Evolutionary conservation across 371 early-diverging fungal genomes (phyloP).

Genomic region (Apophysomyces variabilis): DNA sequence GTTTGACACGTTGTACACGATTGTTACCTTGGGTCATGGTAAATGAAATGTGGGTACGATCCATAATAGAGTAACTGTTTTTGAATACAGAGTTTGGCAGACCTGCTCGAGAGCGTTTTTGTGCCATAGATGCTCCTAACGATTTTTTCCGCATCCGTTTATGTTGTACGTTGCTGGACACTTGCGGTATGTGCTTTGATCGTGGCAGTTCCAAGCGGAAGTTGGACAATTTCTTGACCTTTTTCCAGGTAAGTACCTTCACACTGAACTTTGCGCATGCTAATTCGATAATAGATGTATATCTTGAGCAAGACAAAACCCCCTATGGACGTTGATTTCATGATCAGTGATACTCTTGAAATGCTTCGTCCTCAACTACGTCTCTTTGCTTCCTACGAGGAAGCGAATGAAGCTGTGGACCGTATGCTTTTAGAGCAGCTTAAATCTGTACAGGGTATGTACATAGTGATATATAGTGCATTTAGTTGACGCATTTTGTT

Average conservation of each 20-base stretch:
- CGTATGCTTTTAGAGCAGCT: constrained; percentile 56
- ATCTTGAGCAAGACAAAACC: constrained; percentile 77
- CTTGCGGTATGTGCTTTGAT: constrained; percentile 88
- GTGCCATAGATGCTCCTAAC: constrained; percentile 79
- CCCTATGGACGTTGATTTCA: constrained; percentile 91
- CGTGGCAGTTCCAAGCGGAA: constrained; percentile 67
- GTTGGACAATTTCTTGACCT: constrained; percentile 74
- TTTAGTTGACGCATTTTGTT: not conserved
- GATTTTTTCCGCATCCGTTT: constrained; percentile 96
- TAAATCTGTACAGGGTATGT: constrained; percentile 47
- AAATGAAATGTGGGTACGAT: not conserved
- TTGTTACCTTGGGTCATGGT: constrained; percentile 89
- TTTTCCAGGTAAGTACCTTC: constrained; percentile 65
- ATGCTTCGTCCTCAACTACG: constrained; percentile 70
- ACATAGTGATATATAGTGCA: not conserved
- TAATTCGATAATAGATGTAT: constrained; percentile 69
- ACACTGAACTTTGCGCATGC: not conserved
- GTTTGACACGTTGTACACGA: constrained; percentile 84
- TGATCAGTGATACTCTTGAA: constrained; percentile 82
- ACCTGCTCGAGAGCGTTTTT: constrained; percentile 66
- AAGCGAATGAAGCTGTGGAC: constrained; percentile 77
- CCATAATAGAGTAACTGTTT: constrained; percentile 6
- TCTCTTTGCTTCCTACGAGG: constrained; percentile 73
- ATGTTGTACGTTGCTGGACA: constrained; percentile 84
- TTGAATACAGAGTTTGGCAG: constrained; percentile 67